Percentiles rank a stretch among this genome's conserved stretches.
phyloP scores from a whole-genome alignment of 495 filamentous ascomycete genomes.

The Trichoderma erinaceum region DNA sequence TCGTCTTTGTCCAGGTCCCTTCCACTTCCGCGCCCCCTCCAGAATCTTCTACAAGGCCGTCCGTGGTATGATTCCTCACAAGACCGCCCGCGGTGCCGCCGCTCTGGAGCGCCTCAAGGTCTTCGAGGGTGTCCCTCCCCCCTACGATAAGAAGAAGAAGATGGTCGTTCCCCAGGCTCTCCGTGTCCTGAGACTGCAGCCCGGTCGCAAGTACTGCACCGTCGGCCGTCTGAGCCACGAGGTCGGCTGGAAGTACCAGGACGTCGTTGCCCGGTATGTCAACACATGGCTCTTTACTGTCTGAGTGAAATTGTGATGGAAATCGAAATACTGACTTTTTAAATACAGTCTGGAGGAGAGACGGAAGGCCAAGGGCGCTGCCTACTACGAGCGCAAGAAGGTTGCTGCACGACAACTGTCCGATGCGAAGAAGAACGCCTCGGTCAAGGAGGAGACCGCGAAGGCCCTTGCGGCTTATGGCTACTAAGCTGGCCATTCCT shows the following conservation, averaged over 20 bases:
- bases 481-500: conserved; percentile 37
- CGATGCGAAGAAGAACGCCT: conserved; percentile 87
- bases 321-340: conserved; percentile 34
- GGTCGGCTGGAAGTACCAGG: conserved; percentile 99
- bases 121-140: conserved; percentile 98
- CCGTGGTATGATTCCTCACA: conserved; percentile 99
- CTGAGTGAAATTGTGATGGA: neutral
- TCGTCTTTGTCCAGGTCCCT: conserved; percentile 61
- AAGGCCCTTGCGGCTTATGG: conserved; percentile 50
- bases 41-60: conserved; percentile 99
- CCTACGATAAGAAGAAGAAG: conserved; percentile 99
- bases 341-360: conserved; percentile 86
- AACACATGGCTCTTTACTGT: neutral
- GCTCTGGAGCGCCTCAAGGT: conserved; percentile 97
- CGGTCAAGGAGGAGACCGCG: conserved; percentile 63
- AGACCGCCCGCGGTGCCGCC: conserved; percentile 93
- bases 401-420: conserved; percentile 76
- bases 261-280: conserved; percentile 91
- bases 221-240: conserved; percentile 96
- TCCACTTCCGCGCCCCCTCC: conserved; percentile 98
- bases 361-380: conserved; percentile 96
- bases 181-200: conserved; percentile 87
- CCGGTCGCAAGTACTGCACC: conserved; percentile 98
- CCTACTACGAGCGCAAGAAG: conserved; percentile 99
- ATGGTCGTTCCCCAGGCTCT: conserved; percentile 98